Evolutionary conservation across 2,329 filamentous ascomycete species (phyloP).

Genomic region (Corinectria fuckeliana): DNA sequence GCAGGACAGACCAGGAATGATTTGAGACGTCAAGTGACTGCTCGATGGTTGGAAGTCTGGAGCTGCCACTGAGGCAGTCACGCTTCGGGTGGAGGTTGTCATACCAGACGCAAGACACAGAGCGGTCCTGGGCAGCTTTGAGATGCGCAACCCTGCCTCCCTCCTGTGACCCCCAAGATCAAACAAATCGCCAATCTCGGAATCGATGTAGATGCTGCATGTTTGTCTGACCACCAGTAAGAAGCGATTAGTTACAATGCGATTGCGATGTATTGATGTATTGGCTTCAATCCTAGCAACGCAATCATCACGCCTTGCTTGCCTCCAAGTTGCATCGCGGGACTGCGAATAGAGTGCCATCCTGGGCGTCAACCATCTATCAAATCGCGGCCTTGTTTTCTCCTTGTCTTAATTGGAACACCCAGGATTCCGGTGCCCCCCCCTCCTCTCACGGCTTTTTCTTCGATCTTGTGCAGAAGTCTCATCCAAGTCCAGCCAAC

Average conservation of each 20-base stretch:
- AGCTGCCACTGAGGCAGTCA: background rate
- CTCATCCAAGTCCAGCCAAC: slow-evolving; percentile 15
- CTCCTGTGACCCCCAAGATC: no score
- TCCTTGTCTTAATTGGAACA: background rate
- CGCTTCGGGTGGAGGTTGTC: background rate
- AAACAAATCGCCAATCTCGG: no score
- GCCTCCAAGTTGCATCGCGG: background rate
- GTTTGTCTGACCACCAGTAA: background rate
- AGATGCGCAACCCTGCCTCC: no score
- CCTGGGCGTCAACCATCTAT: background rate
- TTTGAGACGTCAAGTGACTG: slow-evolving; percentile 12
- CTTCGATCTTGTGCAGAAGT: slow-evolving; percentile 17
- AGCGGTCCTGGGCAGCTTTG: background rate
- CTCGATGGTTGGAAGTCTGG: background rate
- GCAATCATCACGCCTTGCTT: background rate
- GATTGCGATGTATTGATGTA: background rate
- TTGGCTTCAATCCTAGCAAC: background rate
- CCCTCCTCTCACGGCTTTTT: background rate
- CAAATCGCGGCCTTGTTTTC: background rate
- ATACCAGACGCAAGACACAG: background rate
- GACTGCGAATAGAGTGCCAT: background rate
- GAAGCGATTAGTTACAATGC: slow-evolving; percentile 3
- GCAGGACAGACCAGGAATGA: slow-evolving; percentile 7
- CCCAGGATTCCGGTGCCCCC: background rate
- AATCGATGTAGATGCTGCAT: slow-evolving; percentile 1